A percentile compares a stretch with the other conserved stretches of the same genome.
These are phyloP conservation scores for Beauveria australis DNA, from an alignment of 2,329 filamentous ascomycete species.

Conservation along the genomic window DNA sequence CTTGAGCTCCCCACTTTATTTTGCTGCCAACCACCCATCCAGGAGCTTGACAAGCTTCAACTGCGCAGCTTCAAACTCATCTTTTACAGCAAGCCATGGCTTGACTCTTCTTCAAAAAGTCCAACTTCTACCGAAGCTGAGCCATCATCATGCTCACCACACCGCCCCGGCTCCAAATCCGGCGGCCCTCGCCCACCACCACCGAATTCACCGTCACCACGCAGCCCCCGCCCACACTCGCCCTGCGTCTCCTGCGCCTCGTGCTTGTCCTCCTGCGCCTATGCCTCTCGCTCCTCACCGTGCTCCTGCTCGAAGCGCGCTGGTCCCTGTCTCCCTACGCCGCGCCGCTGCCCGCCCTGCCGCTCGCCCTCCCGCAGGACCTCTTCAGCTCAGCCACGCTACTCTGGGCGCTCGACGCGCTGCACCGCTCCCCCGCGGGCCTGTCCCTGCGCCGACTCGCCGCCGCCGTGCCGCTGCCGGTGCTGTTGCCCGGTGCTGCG, in stretches of 20 bases:
- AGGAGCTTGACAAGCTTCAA: neutral
- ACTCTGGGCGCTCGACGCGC: constrained; percentile 18
- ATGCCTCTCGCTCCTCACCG: constrained; percentile 31
- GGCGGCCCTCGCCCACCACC: constrained; percentile 77
- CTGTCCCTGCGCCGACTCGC: constrained; percentile 25
- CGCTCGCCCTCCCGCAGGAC: constrained; percentile 13
- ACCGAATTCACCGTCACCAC: constrained; percentile 88
- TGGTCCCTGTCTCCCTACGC: constrained; percentile 31
- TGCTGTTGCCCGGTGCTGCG: constrained; percentile 30
- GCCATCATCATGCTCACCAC: constrained; percentile 51
- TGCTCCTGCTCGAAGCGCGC: constrained; percentile 43
- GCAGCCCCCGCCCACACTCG: constrained; percentile 45
- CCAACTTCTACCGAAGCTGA: neutral
- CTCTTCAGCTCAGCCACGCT: constrained; percentile 18
- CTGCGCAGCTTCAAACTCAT: neutral
- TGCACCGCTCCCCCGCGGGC: constrained; percentile 25
- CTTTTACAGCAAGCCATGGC: neutral
- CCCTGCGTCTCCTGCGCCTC: constrained; percentile 37
- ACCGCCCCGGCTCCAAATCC: constrained; percentile 50
- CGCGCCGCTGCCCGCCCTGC: constrained; percentile 12
- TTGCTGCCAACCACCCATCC: neutral
- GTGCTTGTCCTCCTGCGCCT: constrained; percentile 37
- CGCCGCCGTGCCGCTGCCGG: constrained; percentile 27
- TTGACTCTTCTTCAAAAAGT: neutral
- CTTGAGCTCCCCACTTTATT: neutral